These are phyloP conservation scores for Botrytis hyacinthi DNA, from an alignment of 2,329 filamentous ascomycete genomes.

Conservation along the genomic window DNA sequence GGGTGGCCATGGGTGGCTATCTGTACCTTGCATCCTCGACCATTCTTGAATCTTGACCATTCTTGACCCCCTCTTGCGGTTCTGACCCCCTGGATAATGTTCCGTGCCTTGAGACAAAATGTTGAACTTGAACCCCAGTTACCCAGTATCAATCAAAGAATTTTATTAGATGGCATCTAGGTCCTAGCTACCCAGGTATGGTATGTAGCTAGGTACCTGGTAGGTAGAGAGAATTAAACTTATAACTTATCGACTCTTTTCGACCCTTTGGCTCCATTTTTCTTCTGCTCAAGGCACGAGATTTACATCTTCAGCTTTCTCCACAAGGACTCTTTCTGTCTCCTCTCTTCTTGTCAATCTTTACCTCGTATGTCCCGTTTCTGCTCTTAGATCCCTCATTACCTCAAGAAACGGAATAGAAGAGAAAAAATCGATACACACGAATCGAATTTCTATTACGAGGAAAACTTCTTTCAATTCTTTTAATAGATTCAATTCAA, in stretches of 20 bases:
- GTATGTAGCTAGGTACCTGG: no score
- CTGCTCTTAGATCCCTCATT: conserved; percentile 4
- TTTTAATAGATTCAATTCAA: neutral
- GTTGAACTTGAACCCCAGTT: conserved; percentile 2
- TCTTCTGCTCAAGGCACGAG: neutral
- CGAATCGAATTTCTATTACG: neutral
- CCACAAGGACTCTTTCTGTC: neutral
- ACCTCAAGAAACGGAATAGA: neutral
- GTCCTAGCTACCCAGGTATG: neutral
- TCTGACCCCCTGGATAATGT: neutral
- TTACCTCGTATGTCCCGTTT: conserved; percentile 1
- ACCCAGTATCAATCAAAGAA: neutral
- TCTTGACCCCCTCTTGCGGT: neutral
- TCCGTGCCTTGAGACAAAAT: neutral
- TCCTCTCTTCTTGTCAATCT: conserved; percentile 11
- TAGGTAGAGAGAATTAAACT: neutral
- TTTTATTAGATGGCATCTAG: neutral
- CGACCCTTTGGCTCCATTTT: neutral
- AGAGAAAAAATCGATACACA: neutral
- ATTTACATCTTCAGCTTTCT: conserved; percentile 1
- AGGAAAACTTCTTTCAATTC: neutral
- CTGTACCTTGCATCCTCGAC: conserved; percentile 19
- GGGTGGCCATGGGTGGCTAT: neutral
- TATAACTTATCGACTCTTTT: neutral
- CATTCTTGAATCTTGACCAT: conserved; percentile 16